Base-by-base conservation (phyloP, 2,329 filamentous ascomycete genomes). In the Microsporum audouinii region DNA sequence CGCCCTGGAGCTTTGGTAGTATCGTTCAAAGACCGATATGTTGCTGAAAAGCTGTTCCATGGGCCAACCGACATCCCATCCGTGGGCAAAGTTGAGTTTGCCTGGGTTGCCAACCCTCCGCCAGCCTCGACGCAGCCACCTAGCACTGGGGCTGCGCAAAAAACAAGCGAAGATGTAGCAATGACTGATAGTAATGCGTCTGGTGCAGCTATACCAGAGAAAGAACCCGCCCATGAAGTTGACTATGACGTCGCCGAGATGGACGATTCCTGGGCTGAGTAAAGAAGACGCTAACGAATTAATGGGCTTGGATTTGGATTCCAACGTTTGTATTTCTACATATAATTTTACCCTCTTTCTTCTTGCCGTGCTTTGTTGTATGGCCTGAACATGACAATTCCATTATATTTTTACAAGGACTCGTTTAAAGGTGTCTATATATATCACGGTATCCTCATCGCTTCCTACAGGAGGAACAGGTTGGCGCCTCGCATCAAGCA, bases 1-100 rank as follows among this genome's bases (percentile, higher is more conserved):
- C 70, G 73, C 29, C 62, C 73, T 27, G 70, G 74, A 61, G 73
- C 75, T 0, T 67, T 76, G 60, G 67, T 79, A 36, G 70, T 79
- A 41, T 69, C 74, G 1, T 79, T 79, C 67, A 78, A 78, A 64
- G 76, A 79, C 62, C 74, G 77, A 57, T 78, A 74, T 65, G 74
- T 80, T 56, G 83, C 81, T 3, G 82, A 85, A 67, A 79, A 76
- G 64, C 80, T 82, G 64, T 76, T 81, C 68, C 76, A 76, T 62
- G 72, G 77, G 6, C 67, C 76, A 0, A 70, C 72, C 61, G 69
- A 74, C 3, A 80, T 84, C 56, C 80, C 80, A 0, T 74, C 76
- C 1, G 73, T 83, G 5, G 81, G 80, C 33, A 78, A 80, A 49
- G 75, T 83, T 31, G 79, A 84, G 55, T 71, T 84, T 47, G 72